These are phyloP conservation scores for Dendrobium chrysotoxum DNA, from an alignment of 106 monocot genomes.

Conservation along the genomic window DNA sequence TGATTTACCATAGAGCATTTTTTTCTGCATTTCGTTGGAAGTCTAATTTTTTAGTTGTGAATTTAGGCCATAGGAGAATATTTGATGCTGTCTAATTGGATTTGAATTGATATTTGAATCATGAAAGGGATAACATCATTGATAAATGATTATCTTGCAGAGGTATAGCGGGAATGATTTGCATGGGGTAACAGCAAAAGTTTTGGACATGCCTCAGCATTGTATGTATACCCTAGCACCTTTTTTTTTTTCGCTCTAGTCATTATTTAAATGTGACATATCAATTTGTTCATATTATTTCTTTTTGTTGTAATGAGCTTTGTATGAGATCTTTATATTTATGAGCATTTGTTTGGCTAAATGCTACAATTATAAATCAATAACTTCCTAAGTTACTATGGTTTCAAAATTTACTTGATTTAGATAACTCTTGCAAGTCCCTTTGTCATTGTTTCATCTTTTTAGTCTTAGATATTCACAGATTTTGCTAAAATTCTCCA, in stretches of 20 bases:
- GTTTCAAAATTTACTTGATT: not conserved
- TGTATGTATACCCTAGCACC: conserved; percentile 42
- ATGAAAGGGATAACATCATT: not conserved
- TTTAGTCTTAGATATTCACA: not conserved
- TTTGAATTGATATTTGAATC: not conserved
- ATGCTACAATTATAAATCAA: not conserved
- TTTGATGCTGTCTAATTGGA: not conserved
- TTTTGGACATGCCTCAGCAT: conserved; percentile 94
- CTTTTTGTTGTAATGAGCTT: not conserved
- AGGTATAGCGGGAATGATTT: conserved; percentile 85
- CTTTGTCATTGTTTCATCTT: not conserved
- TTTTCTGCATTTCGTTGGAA: not conserved
- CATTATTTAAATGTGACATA: not conserved
- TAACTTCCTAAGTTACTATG: not conserved
- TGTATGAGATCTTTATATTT: not conserved
- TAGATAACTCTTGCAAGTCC: not conserved
- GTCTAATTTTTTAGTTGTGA: not conserved
- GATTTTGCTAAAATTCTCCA: not conserved
- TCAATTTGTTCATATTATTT: not conserved
- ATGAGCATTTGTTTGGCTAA: not conserved
- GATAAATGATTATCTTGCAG: conserved; percentile 30
- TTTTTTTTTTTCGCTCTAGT: not conserved
- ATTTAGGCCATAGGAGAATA: not conserved
- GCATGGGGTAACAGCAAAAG: conserved; percentile 88
- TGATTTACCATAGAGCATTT: not conserved